Conservation (phyloP, 129 eudicot genomes). For the Flaveria brownii region DNA sequence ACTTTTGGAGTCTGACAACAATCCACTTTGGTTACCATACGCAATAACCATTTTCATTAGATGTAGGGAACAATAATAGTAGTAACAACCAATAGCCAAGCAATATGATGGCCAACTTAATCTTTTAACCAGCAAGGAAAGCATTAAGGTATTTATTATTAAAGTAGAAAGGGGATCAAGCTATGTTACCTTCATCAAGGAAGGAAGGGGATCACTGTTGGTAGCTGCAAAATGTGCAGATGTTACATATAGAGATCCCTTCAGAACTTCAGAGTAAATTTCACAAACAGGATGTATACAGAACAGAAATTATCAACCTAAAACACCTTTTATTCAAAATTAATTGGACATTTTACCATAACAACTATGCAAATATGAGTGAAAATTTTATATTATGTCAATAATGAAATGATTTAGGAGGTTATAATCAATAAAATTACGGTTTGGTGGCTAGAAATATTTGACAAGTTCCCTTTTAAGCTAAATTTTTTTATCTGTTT, state of each 20-base stretch:
- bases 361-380: neutral
- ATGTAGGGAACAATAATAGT: slow-evolving; percentile 20
- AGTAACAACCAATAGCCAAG: slow-evolving; percentile 22
- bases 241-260: neutral
- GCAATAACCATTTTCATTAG: slow-evolving; percentile 33
- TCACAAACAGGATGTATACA: slow-evolving; percentile 8
- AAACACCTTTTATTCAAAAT: neutral
- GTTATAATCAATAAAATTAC: neutral
- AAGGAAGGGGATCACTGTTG: slow-evolving; percentile 3
- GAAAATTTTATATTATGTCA: neutral
- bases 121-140: slow-evolving; percentile 31
- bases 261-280: neutral
- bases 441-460: neutral
- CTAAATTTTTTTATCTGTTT: neutral
- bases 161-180: slow-evolving; percentile 17
- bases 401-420: neutral
- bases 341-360: neutral
- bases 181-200: slow-evolving; percentile 22
- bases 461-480: neutral
- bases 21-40: slow-evolving; percentile 29
- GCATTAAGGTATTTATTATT: neutral
- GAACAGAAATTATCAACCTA: neutral
- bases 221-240: slow-evolving; percentile 12
- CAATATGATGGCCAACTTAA: slow-evolving; percentile 19
- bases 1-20: slow-evolving; percentile 38